Base-by-base conservation (phyloP, 2,329 filamentous ascomycete species). In the Teratosphaeria zuluensis region DNA sequence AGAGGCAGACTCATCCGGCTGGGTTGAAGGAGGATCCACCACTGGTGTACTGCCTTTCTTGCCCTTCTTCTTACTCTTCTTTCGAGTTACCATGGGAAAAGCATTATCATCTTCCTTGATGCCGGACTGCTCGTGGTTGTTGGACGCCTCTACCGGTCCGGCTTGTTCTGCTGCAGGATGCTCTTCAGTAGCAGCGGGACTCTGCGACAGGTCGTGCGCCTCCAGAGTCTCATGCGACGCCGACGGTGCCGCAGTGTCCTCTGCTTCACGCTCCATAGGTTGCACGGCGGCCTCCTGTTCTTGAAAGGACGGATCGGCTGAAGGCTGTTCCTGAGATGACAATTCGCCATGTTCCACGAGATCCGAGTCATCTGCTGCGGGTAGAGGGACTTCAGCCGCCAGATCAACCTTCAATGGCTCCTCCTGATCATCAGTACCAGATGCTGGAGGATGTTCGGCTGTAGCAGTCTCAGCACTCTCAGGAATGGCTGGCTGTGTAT, bases 21-120 rank as follows among this genome's bases (percentile, higher is more conserved):
- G 42, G n/a, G 21, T 5, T 21, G n/a, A 9, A n/a, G 3, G 9
- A 48, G 42, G 6, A 5, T 48, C 42, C 3, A 9, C 42, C 4
- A n/a, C 16, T 5, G 42, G n/a, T 6, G 21, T 8, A 24, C 3
- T 24, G 42, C 42, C 42, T 33, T 61, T 61, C 58, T 65, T 68
- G 38, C 65, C 64, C 59, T 71, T 74, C 59, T 69, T 68, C 62
- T 70, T 63, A 28, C 69, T 42, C 32, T 58, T 58, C 51, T 46
- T 58, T 28, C 31, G 42, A 51, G 12, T 21, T 33, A 35, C 21
- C 4, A 58, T 56, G 1, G 56, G 7, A 31, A 21, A 9, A 8
- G 9, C 7, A 21, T 48, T n/a, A 8, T 48, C n/a, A 8, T 16
- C 3, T 5, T 48, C 42, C 9, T 5, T 7, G 4, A 19, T n/a